These are phyloP conservation scores for Colletotrichum scovillei DNA, from an alignment of 2,329 filamentous ascomycete genomes.

Conservation along the genomic window DNA sequence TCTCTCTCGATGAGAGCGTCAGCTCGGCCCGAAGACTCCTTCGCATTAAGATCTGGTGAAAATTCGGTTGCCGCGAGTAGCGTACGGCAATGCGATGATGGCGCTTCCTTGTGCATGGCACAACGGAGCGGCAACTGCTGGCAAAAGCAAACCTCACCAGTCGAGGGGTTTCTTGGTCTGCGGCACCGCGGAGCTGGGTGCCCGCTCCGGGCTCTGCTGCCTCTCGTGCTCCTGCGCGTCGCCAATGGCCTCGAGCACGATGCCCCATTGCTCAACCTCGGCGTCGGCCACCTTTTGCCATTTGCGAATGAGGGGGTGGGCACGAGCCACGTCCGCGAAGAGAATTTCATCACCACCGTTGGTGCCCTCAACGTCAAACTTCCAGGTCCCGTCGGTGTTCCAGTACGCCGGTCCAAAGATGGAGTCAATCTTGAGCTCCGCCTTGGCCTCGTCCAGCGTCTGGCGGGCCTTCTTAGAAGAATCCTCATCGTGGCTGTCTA, in stretches of 20 bases:
- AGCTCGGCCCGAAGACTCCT: conserved; percentile 10
- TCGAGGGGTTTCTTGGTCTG: conserved; percentile 48
- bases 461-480: conserved; percentile 8
- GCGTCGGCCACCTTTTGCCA: conserved; percentile 61
- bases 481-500: conserved; percentile 44
- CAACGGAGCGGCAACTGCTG: neutral
- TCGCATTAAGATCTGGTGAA: neutral
- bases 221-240: conserved; percentile 46
- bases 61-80: neutral
- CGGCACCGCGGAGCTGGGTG: conserved; percentile 38
- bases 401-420: conserved; percentile 77
- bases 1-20: too few species aligned
- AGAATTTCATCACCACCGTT: conserved; percentile 53
- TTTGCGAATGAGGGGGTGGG: conserved; percentile 74
- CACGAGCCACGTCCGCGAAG: conserved; percentile 71
- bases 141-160: conserved; percentile 44
- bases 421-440: conserved; percentile 69
- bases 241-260: conserved; percentile 43
- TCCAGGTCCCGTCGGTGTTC: conserved; percentile 78
- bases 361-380: conserved; percentile 62
- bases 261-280: conserved; percentile 47
- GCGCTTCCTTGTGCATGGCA: neutral
- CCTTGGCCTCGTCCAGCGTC: conserved; percentile 61
- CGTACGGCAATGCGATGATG: conserved; percentile 2
- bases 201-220: conserved; percentile 42